Evolutionary conservation across 1,139 yeast genomes (phyloP).

Genomic region (Hansenula lynferdii): DNA sequence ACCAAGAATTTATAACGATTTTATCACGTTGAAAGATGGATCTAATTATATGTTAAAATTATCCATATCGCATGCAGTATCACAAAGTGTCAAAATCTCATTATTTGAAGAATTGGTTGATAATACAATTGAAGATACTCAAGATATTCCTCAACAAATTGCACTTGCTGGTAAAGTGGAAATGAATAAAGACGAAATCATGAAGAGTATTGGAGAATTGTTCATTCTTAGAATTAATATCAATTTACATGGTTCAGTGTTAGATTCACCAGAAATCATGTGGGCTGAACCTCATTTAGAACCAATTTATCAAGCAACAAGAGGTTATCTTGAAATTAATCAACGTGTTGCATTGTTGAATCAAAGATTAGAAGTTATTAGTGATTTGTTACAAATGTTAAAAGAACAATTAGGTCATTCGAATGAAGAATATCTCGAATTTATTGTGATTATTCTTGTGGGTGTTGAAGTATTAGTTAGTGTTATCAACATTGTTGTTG

Average conservation of each 20-base stretch:
- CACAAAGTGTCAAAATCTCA: slow-evolving; percentile 92
- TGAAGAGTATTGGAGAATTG: slow-evolving; percentile 95
- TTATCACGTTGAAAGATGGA: slow-evolving; percentile 87
- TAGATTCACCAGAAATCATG: slow-evolving; percentile 96
- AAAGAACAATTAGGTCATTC: slow-evolving; percentile 95
- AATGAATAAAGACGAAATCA: slow-evolving; percentile 89
- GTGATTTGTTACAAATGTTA: slow-evolving; percentile 90
- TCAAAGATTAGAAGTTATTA: slow-evolving; percentile 88
- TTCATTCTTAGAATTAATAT: slow-evolving; percentile 87
- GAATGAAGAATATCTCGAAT: slow-evolving; percentile 86
- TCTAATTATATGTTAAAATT: slow-evolving; percentile 85
- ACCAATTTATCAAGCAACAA: slow-evolving; percentile 93
- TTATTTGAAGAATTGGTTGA: slow-evolving; percentile 92
- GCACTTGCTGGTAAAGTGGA: slow-evolving; percentile 93
- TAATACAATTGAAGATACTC: slow-evolving; percentile 94
- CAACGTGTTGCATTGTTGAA: slow-evolving; percentile 86
- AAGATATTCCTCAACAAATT: slow-evolving; percentile 93
- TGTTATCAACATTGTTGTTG: slow-evolving; percentile 57
- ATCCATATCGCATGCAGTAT: slow-evolving; percentile 86
- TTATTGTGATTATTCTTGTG: slow-evolving; percentile 86
- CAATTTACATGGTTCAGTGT: slow-evolving; percentile 89
- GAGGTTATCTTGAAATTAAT: slow-evolving; percentile 91
- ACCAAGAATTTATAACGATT: slow-evolving; percentile 93
- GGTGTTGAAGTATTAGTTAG: slow-evolving; percentile 92
- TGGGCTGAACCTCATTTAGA: slow-evolving; percentile 98